Base-by-base conservation (phyloP, 441 rosid genomes). In the Monsonia emarginata region DNA sequence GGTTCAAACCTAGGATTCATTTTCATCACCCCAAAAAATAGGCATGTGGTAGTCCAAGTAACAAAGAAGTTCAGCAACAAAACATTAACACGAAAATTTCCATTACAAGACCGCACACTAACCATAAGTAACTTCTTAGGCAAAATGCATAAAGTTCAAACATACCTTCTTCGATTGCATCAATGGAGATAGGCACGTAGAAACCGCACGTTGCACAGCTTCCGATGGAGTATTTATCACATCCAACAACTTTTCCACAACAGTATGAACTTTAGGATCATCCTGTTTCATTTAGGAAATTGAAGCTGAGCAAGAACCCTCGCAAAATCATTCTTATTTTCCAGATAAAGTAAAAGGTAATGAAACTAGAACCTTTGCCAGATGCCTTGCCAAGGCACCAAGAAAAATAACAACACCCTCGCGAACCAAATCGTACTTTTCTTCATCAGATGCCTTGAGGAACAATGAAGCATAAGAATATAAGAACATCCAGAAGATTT, bases 331-430 rank as follows among this genome's bases (percentile, higher is more conserved):
- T 18, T 22, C 30, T 14, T 62, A 72, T 54, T 61, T 38, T 26
- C 9, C 34, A 44, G 36, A 11, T 16, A 63, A 67, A 74, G 63
- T 54, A 46, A 61, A 25, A 38, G 22, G 63, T 28, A 64, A 32
- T 60, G 67, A 63, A 71, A 72, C 52, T 65, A 27, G 68, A 66
- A 95, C 99, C 93, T 87, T 88, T 10, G 81, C 86, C 74, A 95
- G 77, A 78, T 92, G 99, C 73, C 90, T 92, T 40, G 99, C 97
- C 72, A 95, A 77, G 69, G 99, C 98, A 74, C 98, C 99, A 46
- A 95, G 88, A 70, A 90, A 95, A 76, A 95, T 90, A 65, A 95
- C 99, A 32, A 95, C 99, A 75, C 98, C 97, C 79, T 95, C 99
- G 56, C 98, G 96, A 78, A 95, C 96, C 76, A 92, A 80, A 82